Evolutionary conservation across 2,329 filamentous ascomycete species (phyloP).

Genomic region (Stemphylium vesicarium): DNA sequence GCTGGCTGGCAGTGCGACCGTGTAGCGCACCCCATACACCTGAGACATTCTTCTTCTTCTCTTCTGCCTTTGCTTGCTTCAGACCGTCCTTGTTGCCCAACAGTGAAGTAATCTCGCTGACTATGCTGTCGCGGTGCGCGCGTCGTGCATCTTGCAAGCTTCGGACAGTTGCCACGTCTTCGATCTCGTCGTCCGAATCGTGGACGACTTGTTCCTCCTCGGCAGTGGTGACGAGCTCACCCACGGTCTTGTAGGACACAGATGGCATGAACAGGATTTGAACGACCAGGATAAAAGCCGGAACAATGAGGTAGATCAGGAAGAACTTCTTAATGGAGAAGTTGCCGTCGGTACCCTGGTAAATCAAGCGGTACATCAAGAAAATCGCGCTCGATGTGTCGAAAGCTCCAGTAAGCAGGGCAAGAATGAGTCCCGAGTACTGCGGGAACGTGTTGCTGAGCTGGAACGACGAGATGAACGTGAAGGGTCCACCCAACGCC

Average conservation of each 20-base stretch:
- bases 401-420: slow-evolving; percentile 59
- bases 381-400: slow-evolving; percentile 59
- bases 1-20: slow-evolving; percentile 70
- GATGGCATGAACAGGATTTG: slow-evolving; percentile 57
- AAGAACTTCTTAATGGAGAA: slow-evolving; percentile 59
- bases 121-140: slow-evolving; percentile 66
- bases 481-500: slow-evolving; percentile 57
- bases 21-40: slow-evolving; percentile 91
- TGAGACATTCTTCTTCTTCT: slow-evolving; percentile 70
- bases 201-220: slow-evolving; percentile 60
- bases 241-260: slow-evolving; percentile 63
- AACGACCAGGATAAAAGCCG: slow-evolving; percentile 51
- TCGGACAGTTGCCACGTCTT: slow-evolving; percentile 55
- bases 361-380: slow-evolving; percentile 55
- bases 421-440: slow-evolving; percentile 57
- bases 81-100: slow-evolving; percentile 70
- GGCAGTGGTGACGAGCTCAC: slow-evolving; percentile 78
- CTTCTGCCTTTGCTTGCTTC: slow-evolving; percentile 69
- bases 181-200: slow-evolving; percentile 62
- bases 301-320: slow-evolving; percentile 57
- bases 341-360: slow-evolving; percentile 50
- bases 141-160: slow-evolving; percentile 62
- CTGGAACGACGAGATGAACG: slow-evolving; percentile 60
- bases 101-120: slow-evolving; percentile 74
- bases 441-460: slow-evolving; percentile 60